Percentiles rank a stretch among this genome's conserved stretches.
phyloP scores from a whole-genome alignment of 345 rosid species.

The Euphorbia pulcherrima region DNA sequence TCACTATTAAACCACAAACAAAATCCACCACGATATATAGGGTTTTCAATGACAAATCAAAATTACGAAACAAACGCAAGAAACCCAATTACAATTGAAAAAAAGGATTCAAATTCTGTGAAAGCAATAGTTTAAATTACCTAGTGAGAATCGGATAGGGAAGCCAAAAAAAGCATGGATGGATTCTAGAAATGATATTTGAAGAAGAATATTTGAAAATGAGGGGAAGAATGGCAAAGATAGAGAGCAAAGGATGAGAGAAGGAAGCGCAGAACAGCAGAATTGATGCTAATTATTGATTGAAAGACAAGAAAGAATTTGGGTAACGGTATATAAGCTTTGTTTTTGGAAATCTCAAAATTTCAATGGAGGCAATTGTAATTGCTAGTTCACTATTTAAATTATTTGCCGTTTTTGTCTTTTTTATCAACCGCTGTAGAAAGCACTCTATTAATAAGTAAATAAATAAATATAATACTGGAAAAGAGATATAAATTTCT shows the following conservation, averaged over 20 bases:
- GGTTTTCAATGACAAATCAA: not conserved
- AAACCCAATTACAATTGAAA: not conserved
- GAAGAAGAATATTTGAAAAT: not conserved
- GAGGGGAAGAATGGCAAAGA: not conserved
- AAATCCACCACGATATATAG: not conserved
- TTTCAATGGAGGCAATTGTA: not conserved
- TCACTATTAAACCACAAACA: slow-evolving; percentile 3
- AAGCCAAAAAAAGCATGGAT: slow-evolving; percentile 6
- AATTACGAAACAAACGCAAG: not conserved
- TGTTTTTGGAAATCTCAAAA: not conserved
- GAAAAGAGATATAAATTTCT: no score
- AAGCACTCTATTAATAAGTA: no score
- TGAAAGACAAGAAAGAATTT: not conserved
- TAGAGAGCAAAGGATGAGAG: not conserved
- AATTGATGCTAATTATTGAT: not conserved
- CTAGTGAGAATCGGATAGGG: not conserved
- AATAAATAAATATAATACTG: no score
- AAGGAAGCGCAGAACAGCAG: not conserved
- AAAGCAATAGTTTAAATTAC: not conserved
- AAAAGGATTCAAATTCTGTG: not conserved
- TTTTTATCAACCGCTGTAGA: no score
- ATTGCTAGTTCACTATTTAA: not conserved
- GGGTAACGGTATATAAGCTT: not conserved
- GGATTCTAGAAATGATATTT: not conserved
- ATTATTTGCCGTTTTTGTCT: not conserved